These are phyloP conservation scores for Anthoceros angustus DNA, from an alignment of 225 moss, liverwort and hornwort genomes.

Conservation along the genomic window DNA sequence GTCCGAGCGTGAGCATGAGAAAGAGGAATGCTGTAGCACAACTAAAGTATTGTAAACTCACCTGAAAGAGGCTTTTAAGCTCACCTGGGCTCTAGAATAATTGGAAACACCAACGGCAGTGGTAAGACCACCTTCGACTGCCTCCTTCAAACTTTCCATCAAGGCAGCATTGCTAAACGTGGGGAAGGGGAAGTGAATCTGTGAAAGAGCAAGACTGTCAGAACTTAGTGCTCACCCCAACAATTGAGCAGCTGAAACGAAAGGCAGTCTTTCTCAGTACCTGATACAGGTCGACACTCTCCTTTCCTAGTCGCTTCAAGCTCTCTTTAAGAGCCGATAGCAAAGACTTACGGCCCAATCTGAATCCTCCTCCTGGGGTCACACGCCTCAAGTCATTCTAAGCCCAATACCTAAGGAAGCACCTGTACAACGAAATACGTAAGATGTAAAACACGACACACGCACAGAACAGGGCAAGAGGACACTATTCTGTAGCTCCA, in stretches of 20 bases:
- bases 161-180: slow-evolving; percentile 62
- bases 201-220: slow-evolving; percentile 8
- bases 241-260: not conserved
- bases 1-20: not conserved
- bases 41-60: not conserved
- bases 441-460: not conserved
- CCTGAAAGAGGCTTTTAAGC: not conserved
- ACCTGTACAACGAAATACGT: too few relatives aligned
- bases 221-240: not conserved
- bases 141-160: slow-evolving; percentile 94
- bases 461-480: not conserved
- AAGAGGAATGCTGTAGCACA: not conserved
- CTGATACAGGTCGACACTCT: slow-evolving; percentile 77
- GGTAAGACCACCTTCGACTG: slow-evolving; percentile 77
- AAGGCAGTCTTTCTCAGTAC: slow-evolving; percentile 14
- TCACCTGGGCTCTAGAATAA: slow-evolving; percentile 68
- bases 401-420: too few relatives aligned
- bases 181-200: slow-evolving; percentile 96
- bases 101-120: slow-evolving; percentile 85
- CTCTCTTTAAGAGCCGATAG: slow-evolving; percentile 66
- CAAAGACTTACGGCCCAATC: slow-evolving; percentile 76
- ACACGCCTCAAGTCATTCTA: too few relatives aligned
- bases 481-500: not conserved
- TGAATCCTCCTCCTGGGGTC: slow-evolving; percentile 70
- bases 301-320: slow-evolving; percentile 64